Conservation (phyloP, 768 basidiomycete species). For the Psilocybe azurescens region DNA sequence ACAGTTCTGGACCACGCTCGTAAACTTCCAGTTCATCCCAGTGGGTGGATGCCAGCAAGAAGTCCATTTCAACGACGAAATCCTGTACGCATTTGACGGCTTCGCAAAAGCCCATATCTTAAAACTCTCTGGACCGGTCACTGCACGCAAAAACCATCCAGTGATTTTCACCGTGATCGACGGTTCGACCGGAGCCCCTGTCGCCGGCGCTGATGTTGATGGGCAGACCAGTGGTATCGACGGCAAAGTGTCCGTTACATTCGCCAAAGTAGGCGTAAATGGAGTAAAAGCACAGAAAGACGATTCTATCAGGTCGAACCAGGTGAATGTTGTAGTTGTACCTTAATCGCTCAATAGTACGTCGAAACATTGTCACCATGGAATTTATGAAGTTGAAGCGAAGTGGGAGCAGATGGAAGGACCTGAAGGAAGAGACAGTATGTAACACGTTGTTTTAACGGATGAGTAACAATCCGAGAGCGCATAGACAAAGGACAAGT, state of each 20-base stretch:
- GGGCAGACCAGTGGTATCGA: conserved; percentile 23
- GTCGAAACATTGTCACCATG: conserved; percentile 6
- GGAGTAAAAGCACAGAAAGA: conserved; percentile 35
- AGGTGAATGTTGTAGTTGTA: conserved; percentile 22
- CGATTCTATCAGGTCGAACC: conserved; percentile 36
- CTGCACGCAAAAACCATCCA: conserved; percentile 26
- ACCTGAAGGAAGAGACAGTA: too few species aligned
- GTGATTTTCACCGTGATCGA: conserved; percentile 41
- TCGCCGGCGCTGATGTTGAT: conserved; percentile 36
- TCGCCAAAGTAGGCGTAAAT: conserved; percentile 24
- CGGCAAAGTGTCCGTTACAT: conserved; percentile 31
- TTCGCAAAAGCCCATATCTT: conserved; percentile 39
- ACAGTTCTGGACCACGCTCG: conserved; percentile 42
- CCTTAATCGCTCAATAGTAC: conserved; percentile 16
- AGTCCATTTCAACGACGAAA: conserved; percentile 31
- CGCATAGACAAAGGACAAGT: too few species aligned
- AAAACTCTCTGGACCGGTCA: conserved; percentile 37
- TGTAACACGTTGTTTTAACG: too few species aligned
- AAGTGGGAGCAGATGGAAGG: too few species aligned
- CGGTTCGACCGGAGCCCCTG: conserved; percentile 34
- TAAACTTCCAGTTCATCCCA: conserved; percentile 38
- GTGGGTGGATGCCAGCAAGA: conserved; percentile 49
- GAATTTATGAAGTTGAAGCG: too few species aligned
- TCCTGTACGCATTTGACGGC: conserved; percentile 45
- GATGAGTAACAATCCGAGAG: too few species aligned